Evolutionary conservation across 2,329 filamentous ascomycete species (phyloP), one percentile per base, ranked within the genome.

Genomic region (Aspergillus eucalypticola): DNA sequence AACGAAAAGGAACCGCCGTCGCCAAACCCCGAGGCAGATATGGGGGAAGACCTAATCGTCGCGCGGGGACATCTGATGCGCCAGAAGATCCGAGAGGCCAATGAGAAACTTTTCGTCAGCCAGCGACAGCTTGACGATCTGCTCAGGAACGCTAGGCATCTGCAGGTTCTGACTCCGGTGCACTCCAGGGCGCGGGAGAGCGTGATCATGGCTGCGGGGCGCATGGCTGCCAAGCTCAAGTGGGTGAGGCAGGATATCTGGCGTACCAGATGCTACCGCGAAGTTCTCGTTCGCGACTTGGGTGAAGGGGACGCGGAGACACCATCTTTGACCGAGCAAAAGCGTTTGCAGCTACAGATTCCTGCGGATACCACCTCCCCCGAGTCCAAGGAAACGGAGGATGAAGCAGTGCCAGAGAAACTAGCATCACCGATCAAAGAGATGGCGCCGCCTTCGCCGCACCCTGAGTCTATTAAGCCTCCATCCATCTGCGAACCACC

Each of bases 241-340:
- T 97, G 94, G 94, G 88, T 89, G n/a, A 85, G 94, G 62, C 89
- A 96, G 73, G 92, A 96, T 66, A 95, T 97, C 19, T 97, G 93
- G 92, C 90, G 88, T 56, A 85, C 94, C 69, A 94, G 87, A 71
- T 97, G 93, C 66, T 93, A 99, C 75, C 88, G 89, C 44, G 94
- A 97, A 69, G 93, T 98, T 61, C 79, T 99, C 19, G 82, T 87
- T 5, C 84, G 92, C 75, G 95, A 99, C 72, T 80, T 98, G 8
- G 90, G 94, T 57, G 91, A 96, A 66, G 93, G 96, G 8, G 64
- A 64, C 35, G 63, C 54, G 5, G 56, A 63, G 60, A 64, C 60
- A 17, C 65, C 59, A 71, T 59, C 74, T 71, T 29, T 76, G 71
- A 62, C 58, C n/a, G 71, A 72, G 32, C 63, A 59, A 42, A 64